These are phyloP conservation scores for Puccinia polysora DNA, from an alignment of 1,284 basidiomycete genomes.

Conservation along the genomic window DNA sequence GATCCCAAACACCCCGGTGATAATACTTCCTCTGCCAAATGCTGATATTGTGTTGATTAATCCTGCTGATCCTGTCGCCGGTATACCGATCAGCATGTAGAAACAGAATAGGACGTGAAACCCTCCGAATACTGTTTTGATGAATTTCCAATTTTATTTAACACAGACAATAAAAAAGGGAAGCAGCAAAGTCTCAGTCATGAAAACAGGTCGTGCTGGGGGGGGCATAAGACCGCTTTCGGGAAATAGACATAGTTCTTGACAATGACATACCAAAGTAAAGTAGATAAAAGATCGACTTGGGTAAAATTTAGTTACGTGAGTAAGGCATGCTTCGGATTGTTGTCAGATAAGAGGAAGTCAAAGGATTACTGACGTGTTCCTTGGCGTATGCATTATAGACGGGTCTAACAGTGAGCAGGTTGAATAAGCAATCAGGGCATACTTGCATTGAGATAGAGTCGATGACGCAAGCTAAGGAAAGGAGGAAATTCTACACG, in stretches of 20 bases:
- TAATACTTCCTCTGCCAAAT: conserved; percentile 56
- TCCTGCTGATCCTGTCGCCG: conserved; percentile 86
- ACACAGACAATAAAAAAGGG: background rate
- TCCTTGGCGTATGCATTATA: conserved; percentile 42
- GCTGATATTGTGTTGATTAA: conserved; percentile 63
- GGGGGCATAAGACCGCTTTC: background rate
- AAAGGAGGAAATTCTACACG: background rate
- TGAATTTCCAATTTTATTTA: too few relatives aligned
- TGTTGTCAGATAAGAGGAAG: background rate
- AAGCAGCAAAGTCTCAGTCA: too few relatives aligned
- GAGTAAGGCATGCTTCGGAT: too few relatives aligned
- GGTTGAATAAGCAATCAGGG: background rate
- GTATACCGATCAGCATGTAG: conserved; percentile 52
- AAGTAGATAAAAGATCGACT: conserved; percentile 41
- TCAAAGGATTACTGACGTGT: conserved; percentile 22
- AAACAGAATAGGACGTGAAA: conserved; percentile 33
- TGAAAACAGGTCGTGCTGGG: too few relatives aligned
- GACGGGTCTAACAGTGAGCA: conserved; percentile 17
- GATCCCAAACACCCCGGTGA: conserved; percentile 70
- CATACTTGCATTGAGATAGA: background rate
- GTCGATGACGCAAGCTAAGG: background rate
- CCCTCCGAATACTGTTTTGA: conserved; percentile 23
- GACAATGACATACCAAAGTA: conserved; percentile 38
- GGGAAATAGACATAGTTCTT: background rate
- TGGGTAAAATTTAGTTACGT: too few relatives aligned